Base-by-base conservation (phyloP, 441 rosid species). In the Euphorbia celastroides region DNA sequence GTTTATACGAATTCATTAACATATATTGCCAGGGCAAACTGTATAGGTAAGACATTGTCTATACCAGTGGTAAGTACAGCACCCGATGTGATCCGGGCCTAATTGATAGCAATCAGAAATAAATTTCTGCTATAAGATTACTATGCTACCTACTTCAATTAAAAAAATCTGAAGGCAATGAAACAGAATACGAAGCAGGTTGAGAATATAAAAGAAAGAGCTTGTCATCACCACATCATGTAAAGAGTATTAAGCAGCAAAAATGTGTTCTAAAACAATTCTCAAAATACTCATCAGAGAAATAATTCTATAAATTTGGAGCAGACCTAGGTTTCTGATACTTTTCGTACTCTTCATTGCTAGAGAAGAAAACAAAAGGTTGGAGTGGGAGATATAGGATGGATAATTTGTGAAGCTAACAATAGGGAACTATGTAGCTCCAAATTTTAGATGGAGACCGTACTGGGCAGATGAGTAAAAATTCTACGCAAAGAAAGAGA, bases 21-120 rank as follows among this genome's bases (percentile, higher is more conserved):
- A 14, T 7, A 11, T 13, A 60, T 32, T 2, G 6, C 36, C 26
- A 25, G 10, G 34, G 51, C 19, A 22, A 25, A 65, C 23, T 55
- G 46, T 8, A 9, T 51, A 9, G 23, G 38, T 46, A 59, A 48
- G 59, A 48, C 20, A 68, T 30, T 23, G 57, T 42, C 56, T 20
- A 17, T 25, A 27, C n/a, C 9, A 16, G 41, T 25, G 19, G 5
- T 20, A n/a, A n/a, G 57, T 52, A 52, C 25, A 52, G 14, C 57
- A 20, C 30, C 12, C 34, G 0, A 27, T 57, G 20, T 31, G 25
- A 51, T 22, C 22, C 48, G 30, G n/a, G 34, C 25, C n/a, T 22
- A 14, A 65, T 19, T 65, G 26, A 65, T 7, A 65, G 14, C 44
- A 65, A 32, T 5, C 26, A 54, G 31, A 23, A 34, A 65, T 23